A percentile compares a stretch with the other conserved stretches of the same genome.
Conservation (phyloP, 2,329 filamentous ascomycete species). For the Xylogone sp. region DNA sequence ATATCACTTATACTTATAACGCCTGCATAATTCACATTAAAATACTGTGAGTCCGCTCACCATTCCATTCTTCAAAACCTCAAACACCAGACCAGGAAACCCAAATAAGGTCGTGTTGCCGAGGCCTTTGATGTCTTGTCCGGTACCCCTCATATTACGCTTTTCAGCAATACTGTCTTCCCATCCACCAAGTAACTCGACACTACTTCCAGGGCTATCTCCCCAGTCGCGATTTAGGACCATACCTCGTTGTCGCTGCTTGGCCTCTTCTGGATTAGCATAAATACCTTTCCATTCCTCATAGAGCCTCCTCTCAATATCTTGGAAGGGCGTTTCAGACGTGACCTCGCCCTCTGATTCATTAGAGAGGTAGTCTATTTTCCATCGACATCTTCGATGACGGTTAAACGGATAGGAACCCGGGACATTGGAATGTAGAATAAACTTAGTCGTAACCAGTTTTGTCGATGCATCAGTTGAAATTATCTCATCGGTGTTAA, state of each 20-base stretch:
- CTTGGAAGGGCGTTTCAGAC: slow-evolving; percentile 69
- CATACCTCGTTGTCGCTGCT: slow-evolving; percentile 66
- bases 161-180: slow-evolving; percentile 58
- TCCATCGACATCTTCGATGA: slow-evolving; percentile 86
- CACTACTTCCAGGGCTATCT: slow-evolving; percentile 85
- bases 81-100: slow-evolving; percentile 91
- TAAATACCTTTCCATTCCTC: slow-evolving; percentile 68
- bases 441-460: slow-evolving; percentile 84
- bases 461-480: slow-evolving; percentile 46
- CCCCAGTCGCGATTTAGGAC: slow-evolving; percentile 88
- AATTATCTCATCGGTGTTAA: slow-evolving; percentile 17
- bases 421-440: slow-evolving; percentile 90
- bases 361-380: slow-evolving; percentile 56
- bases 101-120: slow-evolving; percentile 84
- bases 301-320: slow-evolving; percentile 66
- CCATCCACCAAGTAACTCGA: slow-evolving; percentile 77
- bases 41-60: slow-evolving; percentile 90
- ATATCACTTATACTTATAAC: slow-evolving; percentile 5
- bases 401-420: slow-evolving; percentile 97
- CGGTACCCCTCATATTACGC: slow-evolving; percentile 38
- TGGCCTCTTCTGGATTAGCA: slow-evolving; percentile 47
- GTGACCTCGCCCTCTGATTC: slow-evolving; percentile 32
- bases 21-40: slow-evolving; percentile 42
- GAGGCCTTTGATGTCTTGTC: slow-evolving; percentile 51
- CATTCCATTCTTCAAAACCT: slow-evolving; percentile 88